Evolutionary conservation across 2,329 filamentous ascomycete genomes (phyloP).

Genomic region (Venturiaceae sp.): DNA sequence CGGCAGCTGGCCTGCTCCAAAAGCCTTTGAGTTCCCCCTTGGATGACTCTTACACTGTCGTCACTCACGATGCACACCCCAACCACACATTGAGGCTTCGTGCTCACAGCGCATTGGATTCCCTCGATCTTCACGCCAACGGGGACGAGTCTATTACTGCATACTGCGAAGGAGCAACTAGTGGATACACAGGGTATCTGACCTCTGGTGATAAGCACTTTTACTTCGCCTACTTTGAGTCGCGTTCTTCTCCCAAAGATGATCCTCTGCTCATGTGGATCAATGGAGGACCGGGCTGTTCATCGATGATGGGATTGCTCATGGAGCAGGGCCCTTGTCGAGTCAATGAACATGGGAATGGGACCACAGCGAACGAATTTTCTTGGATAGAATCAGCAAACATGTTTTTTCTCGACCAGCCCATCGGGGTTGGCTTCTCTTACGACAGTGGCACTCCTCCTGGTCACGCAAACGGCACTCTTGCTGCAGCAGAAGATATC

Average conservation of each 20-base stretch:
- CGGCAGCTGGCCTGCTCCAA: not conserved
- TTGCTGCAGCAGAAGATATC: slow-evolving; percentile 37
- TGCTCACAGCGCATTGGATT: not conserved
- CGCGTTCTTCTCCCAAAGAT: slow-evolving; percentile 23
- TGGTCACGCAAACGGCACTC: slow-evolving; percentile 25
- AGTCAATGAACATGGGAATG: slow-evolving; percentile 43
- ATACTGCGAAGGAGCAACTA: not conserved
- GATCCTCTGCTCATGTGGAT: slow-evolving; percentile 31
- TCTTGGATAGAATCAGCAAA: slow-evolving; percentile 52
- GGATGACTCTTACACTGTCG: slow-evolving; percentile 1
- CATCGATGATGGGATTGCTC: slow-evolving; percentile 38
- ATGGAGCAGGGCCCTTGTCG: slow-evolving; percentile 44
- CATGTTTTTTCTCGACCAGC: slow-evolving; percentile 40
- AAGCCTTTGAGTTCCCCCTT: not conserved
- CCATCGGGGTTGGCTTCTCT: slow-evolving; percentile 28
- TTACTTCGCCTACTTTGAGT: slow-evolving; percentile 37
- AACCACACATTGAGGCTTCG: not conserved
- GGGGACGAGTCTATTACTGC: slow-evolving; percentile 10
- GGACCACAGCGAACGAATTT: slow-evolving; percentile 41
- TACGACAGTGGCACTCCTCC: slow-evolving; percentile 26
- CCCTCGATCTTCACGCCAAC: not conserved
- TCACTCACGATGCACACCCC: slow-evolving; percentile 1
- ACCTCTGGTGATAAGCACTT: slow-evolving; percentile 31
- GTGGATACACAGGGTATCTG: slow-evolving; percentile 24
- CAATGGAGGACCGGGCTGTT: slow-evolving; percentile 47